Conservation (phyloP, 371 early-diverging fungal genomes). For the Thermomucor indicae-seudaticae region DNA sequence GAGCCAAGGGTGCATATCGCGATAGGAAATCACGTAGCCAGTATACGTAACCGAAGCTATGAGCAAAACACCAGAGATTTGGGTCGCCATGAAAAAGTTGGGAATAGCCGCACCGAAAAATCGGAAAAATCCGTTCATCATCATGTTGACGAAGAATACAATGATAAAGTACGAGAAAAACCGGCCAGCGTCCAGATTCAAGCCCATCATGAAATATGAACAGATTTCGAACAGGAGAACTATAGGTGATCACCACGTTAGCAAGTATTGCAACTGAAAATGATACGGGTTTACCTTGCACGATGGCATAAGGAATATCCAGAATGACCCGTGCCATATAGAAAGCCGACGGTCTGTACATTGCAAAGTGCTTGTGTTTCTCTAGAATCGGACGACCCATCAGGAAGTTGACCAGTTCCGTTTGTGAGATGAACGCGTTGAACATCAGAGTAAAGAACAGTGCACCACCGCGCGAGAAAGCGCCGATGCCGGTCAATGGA, state of each 20-base stretch:
- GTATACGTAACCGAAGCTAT: conserved; percentile 45
- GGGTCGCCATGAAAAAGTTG: conserved; percentile 43
- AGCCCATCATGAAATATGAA: conserved; percentile 47
- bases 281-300: conserved; percentile 34
- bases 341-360: conserved; percentile 62
- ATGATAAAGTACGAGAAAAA: conserved; percentile 45
- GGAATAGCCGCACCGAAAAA: conserved; percentile 43
- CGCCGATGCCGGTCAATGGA: conserved; percentile 45
- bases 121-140: conserved; percentile 46
- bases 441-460: conserved; percentile 55
- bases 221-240: conserved; percentile 17
- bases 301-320: conserved; percentile 36
- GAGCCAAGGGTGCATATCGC: conserved; percentile 49
- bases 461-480: conserved; percentile 68
- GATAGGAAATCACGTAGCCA: conserved; percentile 42
- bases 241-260: neutral
- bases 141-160: conserved; percentile 30
- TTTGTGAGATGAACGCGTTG: conserved; percentile 48
- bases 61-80: conserved; percentile 42
- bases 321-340: conserved; percentile 54
- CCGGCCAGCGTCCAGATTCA: conserved; percentile 40
- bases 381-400: conserved; percentile 58
- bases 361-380: conserved; percentile 64
- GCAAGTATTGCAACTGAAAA: neutral
- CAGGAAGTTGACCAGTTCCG: conserved; percentile 47